phyloP scores from a whole-genome alignment of 768 basidiomycete genomes.

The Suillus clintonianus region DNA sequence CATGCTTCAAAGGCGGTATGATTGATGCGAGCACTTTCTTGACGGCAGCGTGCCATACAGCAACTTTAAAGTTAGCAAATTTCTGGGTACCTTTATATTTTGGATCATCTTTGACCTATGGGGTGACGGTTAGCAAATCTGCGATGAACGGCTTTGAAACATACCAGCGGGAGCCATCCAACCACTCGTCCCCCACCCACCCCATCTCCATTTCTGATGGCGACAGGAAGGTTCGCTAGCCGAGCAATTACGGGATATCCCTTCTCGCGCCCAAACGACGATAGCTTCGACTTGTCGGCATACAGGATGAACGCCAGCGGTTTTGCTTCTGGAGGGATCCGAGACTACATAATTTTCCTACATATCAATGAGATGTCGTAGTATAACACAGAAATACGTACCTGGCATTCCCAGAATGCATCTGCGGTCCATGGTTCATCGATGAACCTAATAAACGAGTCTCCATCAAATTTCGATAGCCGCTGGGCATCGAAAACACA shows the following conservation, averaged over 20 bases:
- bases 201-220: slow-evolving; percentile 35
- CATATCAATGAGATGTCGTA: background rate
- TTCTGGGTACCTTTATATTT: slow-evolving; percentile 1
- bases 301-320: slow-evolving; percentile 37
- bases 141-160: background rate
- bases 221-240: slow-evolving; percentile 31
- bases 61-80: slow-evolving; percentile 12
- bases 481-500: slow-evolving; percentile 35
- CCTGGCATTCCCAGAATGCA: slow-evolving; percentile 38
- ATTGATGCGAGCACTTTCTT: slow-evolving; percentile 7
- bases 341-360: too few species aligned
- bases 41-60: slow-evolving; percentile 10
- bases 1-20: background rate
- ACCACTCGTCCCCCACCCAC: slow-evolving; percentile 37
- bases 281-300: slow-evolving; percentile 43
- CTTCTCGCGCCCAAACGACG: slow-evolving; percentile 39
- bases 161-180: slow-evolving; percentile 42
- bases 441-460: slow-evolving; percentile 27
- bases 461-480: slow-evolving; percentile 29
- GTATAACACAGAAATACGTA: slow-evolving; percentile 10
- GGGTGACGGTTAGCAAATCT: background rate
- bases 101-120: slow-evolving; percentile 8
- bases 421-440: slow-evolving; percentile 42
- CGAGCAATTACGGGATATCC: slow-evolving; percentile 39
- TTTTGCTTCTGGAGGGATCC: slow-evolving; percentile 18